Evolutionary conservation across 805 yeast species (phyloP).

Genomic region (Metschnikowia anglica): DNA sequence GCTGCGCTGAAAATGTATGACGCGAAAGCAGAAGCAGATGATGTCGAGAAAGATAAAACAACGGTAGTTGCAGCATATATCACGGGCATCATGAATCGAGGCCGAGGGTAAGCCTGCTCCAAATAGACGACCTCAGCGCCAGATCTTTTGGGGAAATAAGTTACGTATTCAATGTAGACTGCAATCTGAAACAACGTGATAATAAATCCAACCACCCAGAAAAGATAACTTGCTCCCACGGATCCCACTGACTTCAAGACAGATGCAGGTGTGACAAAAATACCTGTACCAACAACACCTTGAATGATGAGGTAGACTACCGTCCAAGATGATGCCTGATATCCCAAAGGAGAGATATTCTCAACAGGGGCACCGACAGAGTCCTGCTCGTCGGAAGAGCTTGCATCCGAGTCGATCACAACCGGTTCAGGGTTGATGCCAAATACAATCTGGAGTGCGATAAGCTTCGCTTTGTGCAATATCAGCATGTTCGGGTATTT

Average conservation of each 20-base stretch:
- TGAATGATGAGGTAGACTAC: slow-evolving; percentile 67
- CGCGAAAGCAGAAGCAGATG: slow-evolving; percentile 41
- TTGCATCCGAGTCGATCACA: slow-evolving; percentile 5
- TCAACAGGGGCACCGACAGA: slow-evolving; percentile 44
- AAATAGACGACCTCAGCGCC: slow-evolving; percentile 42
- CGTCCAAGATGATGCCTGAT: slow-evolving; percentile 38
- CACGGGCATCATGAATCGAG: slow-evolving; percentile 36
- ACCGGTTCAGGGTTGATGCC: slow-evolving; percentile 13
- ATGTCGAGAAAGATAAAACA: slow-evolving; percentile 34
- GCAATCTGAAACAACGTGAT: slow-evolving; percentile 38
- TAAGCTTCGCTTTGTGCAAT: slow-evolving; percentile 11
- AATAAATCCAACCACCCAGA: slow-evolving; percentile 44
- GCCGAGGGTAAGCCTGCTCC: slow-evolving; percentile 39
- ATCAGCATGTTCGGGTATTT: slow-evolving; percentile 6
- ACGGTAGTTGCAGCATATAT: slow-evolving; percentile 40
- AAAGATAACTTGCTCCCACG: slow-evolving; percentile 42
- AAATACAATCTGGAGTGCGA: slow-evolving; percentile 13
- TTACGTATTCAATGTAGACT: slow-evolving; percentile 43
- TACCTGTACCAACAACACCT: slow-evolving; percentile 75
- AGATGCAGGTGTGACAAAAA: slow-evolving; percentile 67
- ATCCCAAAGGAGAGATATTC: slow-evolving; percentile 36
- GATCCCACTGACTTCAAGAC: slow-evolving; percentile 49
- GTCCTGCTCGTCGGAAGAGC: slow-evolving; percentile 18
- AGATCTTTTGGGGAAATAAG: slow-evolving; percentile 36
- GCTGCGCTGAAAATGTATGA: slow-evolving; percentile 35